phyloP scores from a whole-genome alignment of 1,139 yeast species.

The Geotrichum europaeum region DNA sequence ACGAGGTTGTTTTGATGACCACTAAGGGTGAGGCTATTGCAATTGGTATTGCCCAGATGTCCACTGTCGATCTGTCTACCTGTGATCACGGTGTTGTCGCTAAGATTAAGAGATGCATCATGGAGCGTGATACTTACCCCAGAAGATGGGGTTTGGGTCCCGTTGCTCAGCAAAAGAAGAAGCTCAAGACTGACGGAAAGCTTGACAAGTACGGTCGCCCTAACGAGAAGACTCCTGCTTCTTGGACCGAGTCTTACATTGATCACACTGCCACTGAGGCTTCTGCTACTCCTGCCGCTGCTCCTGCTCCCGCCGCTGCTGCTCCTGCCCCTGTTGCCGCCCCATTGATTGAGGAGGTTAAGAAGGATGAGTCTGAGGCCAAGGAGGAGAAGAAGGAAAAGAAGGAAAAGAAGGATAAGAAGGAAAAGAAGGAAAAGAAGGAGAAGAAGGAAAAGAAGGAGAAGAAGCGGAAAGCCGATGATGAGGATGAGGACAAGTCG shows the following conservation, averaged over 20 bases:
- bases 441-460: slow-evolving; percentile 44
- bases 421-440: slow-evolving; percentile 52
- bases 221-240: slow-evolving; percentile 88
- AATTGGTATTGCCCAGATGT: slow-evolving; percentile 97
- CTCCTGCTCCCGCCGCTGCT: slow-evolving; percentile 40
- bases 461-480: slow-evolving; percentile 62
- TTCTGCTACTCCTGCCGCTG: slow-evolving; percentile 42
- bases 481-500: slow-evolving; percentile 59
- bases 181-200: slow-evolving; percentile 94
- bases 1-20: slow-evolving; percentile 95
- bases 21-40: slow-evolving; percentile 99
- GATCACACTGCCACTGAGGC: slow-evolving; percentile 61
- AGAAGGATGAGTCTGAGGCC: slow-evolving; percentile 25
- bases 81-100: slow-evolving; percentile 99
- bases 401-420: slow-evolving; percentile 52
- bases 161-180: slow-evolving; percentile 97
- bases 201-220: slow-evolving; percentile 91
- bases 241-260: slow-evolving; percentile 84
- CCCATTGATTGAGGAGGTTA: slow-evolving; percentile 32
- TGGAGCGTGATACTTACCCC: slow-evolving; percentile 99
- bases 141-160: slow-evolving; percentile 99
- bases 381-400: slow-evolving; percentile 51
- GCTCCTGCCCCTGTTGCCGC: slow-evolving; percentile 36
- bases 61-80: slow-evolving; percentile 90
- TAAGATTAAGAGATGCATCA: slow-evolving; percentile 96